Evolutionary conservation across 495 filamentous ascomycete genomes (phyloP), one percentile per base, ranked within the genome.

Genomic region (Copromyces sp.): DNA sequence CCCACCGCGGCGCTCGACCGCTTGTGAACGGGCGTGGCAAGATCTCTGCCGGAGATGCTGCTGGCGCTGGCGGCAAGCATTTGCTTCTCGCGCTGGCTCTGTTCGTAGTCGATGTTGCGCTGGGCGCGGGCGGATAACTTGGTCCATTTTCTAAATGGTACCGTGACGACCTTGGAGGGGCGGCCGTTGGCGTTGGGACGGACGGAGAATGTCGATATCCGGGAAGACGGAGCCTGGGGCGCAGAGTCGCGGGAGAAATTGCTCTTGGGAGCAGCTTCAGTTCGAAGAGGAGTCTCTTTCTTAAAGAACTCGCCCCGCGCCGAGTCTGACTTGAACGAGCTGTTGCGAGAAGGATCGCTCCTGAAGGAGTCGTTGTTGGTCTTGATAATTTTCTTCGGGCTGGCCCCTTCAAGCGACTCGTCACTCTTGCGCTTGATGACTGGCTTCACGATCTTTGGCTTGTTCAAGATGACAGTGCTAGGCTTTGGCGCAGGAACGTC

Each of bases 301-400:
- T 65, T 65, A 35, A 65, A 65, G 7, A 12, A 65, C 29, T 65
- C 53, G 53, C 29, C 7, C 12, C 53, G 53, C 4, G 29, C 5
- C 1, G 14, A 14, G 7, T 65, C 53, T 65, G 53, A 32, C 53
- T 65, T 65, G 29, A 37, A 35, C 3, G 53, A 65, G 29, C 14
- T 65, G 5, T 65, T 65, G 29, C 53, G 53, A 9, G 53, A 32
- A 37, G 14, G 53, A 35, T 65, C 53, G 14, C 53, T 65, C 53
- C 53, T 4, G 53, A 65, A 65, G 29, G 53, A 16, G 59, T 71
- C 71, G 39, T 69, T 79, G 9, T 81, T 72, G 1, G 79, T 79
- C 42, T 80, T 82, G n/a, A 79, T 74, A 3, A 81, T 41, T 72
- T 85, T 85, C 61, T 79, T 82, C 3, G 81, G 80, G 32, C 80